Percentiles rank a stretch among this genome's conserved stretches.
Evolutionary conservation across 441 rosid genomes (phyloP).

Genomic region (Brassica hybrid): DNA sequence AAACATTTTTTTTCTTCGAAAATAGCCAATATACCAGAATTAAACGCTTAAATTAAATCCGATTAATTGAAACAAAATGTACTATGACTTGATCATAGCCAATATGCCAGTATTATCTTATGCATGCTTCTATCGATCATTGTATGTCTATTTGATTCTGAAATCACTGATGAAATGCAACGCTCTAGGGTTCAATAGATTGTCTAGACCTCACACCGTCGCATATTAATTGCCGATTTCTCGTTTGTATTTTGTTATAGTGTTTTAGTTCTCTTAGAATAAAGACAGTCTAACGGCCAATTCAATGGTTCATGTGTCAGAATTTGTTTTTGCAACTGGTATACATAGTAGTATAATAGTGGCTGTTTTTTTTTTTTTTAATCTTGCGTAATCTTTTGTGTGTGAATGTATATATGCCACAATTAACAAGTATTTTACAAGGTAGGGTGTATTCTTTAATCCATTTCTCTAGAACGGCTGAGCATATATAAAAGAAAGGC

Average conservation of each 20-base stretch:
- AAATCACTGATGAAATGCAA: not conserved
- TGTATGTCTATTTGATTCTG: not conserved
- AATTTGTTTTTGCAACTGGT: not conserved
- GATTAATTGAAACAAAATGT: not conserved
- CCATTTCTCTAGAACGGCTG: not conserved
- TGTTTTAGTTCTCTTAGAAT: not conserved
- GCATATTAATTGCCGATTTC: not conserved
- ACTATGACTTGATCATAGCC: too few species aligned
- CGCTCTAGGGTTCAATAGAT: not conserved
- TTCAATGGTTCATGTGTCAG: not conserved
- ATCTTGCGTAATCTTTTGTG: not conserved
- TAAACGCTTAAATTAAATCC: not conserved
- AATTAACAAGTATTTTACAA: slow-evolving; percentile 24
- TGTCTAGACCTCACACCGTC: not conserved
- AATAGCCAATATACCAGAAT: not conserved
- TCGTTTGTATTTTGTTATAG: not conserved
- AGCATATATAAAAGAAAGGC: slow-evolving; percentile 24
- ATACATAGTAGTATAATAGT: not conserved
- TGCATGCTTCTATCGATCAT: not conserved
- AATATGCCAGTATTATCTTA: too few species aligned
- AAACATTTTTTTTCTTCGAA: not conserved
- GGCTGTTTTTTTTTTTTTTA: not conserved
- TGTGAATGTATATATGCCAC: slow-evolving; percentile 16
- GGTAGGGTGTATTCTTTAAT: slow-evolving; percentile 33
- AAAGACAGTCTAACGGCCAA: not conserved